phyloP scores from a whole-genome alignment of 1,139 yeast species.

The Sugiyamaella japonica region DNA sequence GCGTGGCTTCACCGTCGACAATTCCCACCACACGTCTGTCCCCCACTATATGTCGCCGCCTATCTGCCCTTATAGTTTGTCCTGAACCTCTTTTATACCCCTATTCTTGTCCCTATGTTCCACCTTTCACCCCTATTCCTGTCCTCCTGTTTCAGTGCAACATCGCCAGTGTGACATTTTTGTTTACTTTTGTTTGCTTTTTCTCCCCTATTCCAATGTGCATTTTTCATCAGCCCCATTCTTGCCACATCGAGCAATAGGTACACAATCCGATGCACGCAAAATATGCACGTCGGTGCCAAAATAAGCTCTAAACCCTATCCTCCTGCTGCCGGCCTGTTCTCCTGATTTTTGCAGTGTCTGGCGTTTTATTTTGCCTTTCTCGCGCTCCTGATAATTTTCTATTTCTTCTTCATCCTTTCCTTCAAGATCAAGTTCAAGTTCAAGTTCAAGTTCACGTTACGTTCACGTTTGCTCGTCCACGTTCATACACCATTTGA shows the following conservation, averaged over 20 bases:
- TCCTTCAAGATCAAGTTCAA: neutral
- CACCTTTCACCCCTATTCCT: neutral
- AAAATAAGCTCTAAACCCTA: neutral
- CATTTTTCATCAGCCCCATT: neutral
- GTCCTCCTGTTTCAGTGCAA: too few relatives aligned
- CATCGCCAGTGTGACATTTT: neutral
- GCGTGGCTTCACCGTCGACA: neutral
- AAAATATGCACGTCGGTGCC: neutral
- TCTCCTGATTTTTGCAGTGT: neutral
- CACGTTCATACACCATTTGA: neutral
- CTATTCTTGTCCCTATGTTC: too few relatives aligned
- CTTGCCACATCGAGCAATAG: conserved; percentile 1
- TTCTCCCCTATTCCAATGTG: neutral
- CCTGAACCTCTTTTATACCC: too few relatives aligned
- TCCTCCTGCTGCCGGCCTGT: neutral
- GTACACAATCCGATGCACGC: conserved; percentile 3
- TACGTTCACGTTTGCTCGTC: conserved; percentile 4
- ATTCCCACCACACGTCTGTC: neutral
- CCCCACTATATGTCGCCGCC: too few relatives aligned
- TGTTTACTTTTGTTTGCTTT: neutral
- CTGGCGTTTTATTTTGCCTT: neutral
- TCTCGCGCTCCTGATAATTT: neutral
- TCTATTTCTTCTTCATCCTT: neutral
- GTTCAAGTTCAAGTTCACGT: neutral
- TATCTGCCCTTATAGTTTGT: too few relatives aligned